Evolutionary conservation across 2,329 filamentous ascomycete genomes (phyloP).

Genomic region (Phaeosphaeriaceae sp.): DNA sequence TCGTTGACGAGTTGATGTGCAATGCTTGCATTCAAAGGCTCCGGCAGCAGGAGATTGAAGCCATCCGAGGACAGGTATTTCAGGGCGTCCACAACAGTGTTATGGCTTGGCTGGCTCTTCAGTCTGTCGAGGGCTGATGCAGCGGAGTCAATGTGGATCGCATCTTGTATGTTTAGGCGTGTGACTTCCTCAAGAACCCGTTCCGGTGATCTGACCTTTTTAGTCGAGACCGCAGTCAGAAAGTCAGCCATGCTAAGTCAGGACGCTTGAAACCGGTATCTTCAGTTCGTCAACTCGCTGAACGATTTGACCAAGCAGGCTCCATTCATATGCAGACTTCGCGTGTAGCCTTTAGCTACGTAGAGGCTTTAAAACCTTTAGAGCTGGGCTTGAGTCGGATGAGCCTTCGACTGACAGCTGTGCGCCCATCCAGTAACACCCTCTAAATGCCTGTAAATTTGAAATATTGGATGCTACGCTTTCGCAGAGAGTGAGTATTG

Average conservation of each 20-base stretch:
- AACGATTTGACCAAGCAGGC: neutral
- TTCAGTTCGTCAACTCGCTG: neutral
- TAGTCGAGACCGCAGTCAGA: conserved; percentile 57
- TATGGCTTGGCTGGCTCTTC: conserved; percentile 69
- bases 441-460: neutral
- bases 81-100: conserved; percentile 62
- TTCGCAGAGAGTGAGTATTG: neutral
- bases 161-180: conserved; percentile 16
- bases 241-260: conserved; percentile 55
- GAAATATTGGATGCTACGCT: neutral
- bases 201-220: conserved; percentile 26
- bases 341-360: neutral
- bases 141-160: conserved; percentile 36
- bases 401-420: neutral
- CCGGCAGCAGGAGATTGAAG: conserved; percentile 69
- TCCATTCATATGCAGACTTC: neutral
- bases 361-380: neutral
- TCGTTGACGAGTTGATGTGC: conserved; percentile 76
- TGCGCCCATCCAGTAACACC: neutral
- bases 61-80: conserved; percentile 56
- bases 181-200: conserved; percentile 25
- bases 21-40: conserved; percentile 75
- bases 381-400: neutral
- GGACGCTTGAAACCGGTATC: no score
- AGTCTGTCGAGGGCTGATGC: conserved; percentile 67